phyloP scores from a whole-genome alignment of 176 grass and related monocot genomes.

The Pharus latifolius region DNA sequence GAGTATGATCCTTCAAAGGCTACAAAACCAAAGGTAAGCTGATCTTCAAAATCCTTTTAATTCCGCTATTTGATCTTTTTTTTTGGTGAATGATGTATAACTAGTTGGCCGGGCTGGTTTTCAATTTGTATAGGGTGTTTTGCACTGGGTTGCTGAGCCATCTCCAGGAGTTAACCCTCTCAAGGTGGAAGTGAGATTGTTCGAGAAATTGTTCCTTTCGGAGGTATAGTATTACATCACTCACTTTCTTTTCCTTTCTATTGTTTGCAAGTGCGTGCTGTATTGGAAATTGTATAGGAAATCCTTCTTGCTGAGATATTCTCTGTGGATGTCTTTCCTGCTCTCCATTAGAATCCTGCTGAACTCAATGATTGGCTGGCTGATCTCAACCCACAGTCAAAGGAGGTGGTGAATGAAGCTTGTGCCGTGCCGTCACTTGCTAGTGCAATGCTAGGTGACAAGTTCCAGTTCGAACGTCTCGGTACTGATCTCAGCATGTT shows the following conservation, averaged over 20 bases:
- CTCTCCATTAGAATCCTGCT: conserved; percentile 56
- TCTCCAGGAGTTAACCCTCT: conserved; percentile 73
- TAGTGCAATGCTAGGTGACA: conserved; percentile 47
- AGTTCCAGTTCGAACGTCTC: conserved; percentile 93
- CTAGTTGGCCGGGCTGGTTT: conserved; percentile 7
- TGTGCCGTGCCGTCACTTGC: conserved; percentile 62
- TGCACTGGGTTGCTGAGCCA: conserved; percentile 92
- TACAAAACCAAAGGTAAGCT: conserved; percentile 81
- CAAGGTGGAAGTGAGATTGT: conserved; percentile 84
- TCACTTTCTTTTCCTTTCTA: neutral
- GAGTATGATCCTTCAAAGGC: conserved; percentile 93
- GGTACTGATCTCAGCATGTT: conserved; percentile 63
- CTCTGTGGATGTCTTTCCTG: no score
- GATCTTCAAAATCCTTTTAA: neutral
- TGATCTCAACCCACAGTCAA: conserved; percentile 77
- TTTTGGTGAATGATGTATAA: neutral
- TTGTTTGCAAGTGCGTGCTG: neutral
- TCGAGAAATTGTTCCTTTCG: conserved; percentile 76
- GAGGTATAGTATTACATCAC: conserved; percentile 52
- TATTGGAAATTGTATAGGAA: neutral
- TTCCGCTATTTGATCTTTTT: neutral
- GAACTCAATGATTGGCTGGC: conserved; percentile 81
- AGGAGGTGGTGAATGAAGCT: conserved; percentile 74
- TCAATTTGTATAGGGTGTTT: conserved; percentile 57
- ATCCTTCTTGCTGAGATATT: neutral